Conservation (phyloP, 805 yeast genomes). For the Sugiyamaella boreocaroliniensis region DNA sequence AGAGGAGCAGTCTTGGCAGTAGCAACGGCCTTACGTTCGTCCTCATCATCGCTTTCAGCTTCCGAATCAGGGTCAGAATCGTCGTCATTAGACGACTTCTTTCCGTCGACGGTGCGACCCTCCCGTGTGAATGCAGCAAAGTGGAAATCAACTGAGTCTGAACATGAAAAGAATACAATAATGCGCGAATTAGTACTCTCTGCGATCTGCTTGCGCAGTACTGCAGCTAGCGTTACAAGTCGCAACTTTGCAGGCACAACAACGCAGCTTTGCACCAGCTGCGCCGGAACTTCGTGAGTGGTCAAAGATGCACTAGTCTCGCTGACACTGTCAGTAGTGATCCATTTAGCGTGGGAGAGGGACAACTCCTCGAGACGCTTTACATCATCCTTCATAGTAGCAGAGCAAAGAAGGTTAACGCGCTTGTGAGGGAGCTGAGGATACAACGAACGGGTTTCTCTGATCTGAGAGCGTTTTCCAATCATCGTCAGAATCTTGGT, state of each 20-base stretch:
- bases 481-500: constrained; percentile 62
- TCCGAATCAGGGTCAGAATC: constrained; percentile 12
- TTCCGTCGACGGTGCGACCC: constrained; percentile 31
- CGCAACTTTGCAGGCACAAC: constrained; percentile 90
- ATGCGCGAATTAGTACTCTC: constrained; percentile 26
- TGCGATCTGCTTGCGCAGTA: constrained; percentile 39
- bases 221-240: constrained; percentile 69
- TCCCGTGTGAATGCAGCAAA: constrained; percentile 62
- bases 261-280: constrained; percentile 69
- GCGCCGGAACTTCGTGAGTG: constrained; percentile 71
- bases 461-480: constrained; percentile 40
- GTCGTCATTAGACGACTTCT: neutral
- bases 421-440: constrained; percentile 62
- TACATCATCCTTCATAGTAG: constrained; percentile 80
- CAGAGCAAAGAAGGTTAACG: constrained; percentile 83
- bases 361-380: constrained; percentile 74
- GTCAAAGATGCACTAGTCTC: constrained; percentile 17
- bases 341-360: constrained; percentile 64
- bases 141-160: constrained; percentile 96
- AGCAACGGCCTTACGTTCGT: constrained; percentile 20
- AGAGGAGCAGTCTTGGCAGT: constrained; percentile 51
- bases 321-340: constrained; percentile 36
- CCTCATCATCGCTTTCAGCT: neutral
- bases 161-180: constrained; percentile 84
- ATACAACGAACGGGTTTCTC: constrained; percentile 34